A percentile compares a stretch with the other conserved stretches of the same genome.
Evolutionary conservation across 306 rosid genomes (phyloP).

Genomic region (Glycine latifolia): DNA sequence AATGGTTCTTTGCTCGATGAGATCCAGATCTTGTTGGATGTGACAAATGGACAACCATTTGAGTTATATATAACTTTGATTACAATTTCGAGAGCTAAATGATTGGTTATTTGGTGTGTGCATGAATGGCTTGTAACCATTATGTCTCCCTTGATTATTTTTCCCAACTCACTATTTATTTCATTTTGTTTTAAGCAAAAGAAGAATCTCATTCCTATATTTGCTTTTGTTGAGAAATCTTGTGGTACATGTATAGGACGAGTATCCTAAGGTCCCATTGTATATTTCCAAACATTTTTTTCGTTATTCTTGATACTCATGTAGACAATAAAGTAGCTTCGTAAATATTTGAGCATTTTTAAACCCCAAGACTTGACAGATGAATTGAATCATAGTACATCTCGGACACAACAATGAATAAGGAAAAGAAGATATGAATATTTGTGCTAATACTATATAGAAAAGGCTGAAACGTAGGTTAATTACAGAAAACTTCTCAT

Average conservation of each 20-base stretch:
- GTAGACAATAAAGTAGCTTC: neutral
- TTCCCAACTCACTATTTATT: too few species aligned
- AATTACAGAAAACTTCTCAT: too few species aligned
- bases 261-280: constrained; percentile 20
- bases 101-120: constrained; percentile 3
- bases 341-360: neutral
- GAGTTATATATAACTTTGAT: neutral
- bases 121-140: constrained; percentile 50
- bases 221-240: constrained; percentile 4
- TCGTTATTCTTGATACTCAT: neutral
- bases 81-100: constrained; percentile 35
- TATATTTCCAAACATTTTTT: neutral
- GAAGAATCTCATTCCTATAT: neutral
- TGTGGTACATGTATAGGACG: constrained; percentile 29
- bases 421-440: neutral
- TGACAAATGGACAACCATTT: constrained; percentile 30
- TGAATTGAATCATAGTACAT: neutral
- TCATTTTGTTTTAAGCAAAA: too few species aligned
- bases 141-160: constrained; percentile 36
- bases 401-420: neutral
- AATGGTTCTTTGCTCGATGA: neutral
- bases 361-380: neutral
- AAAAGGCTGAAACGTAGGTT: neutral
- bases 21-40: constrained; percentile 34
- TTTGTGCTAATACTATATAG: neutral